phyloP scores from a whole-genome alignment of 139 green algal genomes.

The Haematococcus sp. region DNA sequence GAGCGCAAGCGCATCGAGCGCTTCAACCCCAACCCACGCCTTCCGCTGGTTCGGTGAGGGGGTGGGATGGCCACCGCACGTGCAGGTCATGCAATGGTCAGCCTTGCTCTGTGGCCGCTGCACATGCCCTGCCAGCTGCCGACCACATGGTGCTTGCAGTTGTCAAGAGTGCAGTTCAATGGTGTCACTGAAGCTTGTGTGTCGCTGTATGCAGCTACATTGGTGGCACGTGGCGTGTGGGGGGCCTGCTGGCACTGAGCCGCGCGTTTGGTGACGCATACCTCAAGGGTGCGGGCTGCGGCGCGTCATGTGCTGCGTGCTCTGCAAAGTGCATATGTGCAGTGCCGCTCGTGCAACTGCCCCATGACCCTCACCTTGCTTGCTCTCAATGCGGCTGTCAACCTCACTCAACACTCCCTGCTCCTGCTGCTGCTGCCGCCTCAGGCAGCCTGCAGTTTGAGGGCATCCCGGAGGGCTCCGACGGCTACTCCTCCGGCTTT shows the following conservation, averaged over 20 bases:
- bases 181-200: neutral
- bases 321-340: no score
- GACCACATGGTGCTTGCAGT: neutral
- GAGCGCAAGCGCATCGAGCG: slow-evolving; percentile 89
- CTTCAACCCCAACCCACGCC: slow-evolving; percentile 92
- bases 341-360: no score
- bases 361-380: no score
- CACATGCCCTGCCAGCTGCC: neutral
- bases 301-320: no score
- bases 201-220: slow-evolving; percentile 45
- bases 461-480: slow-evolving; percentile 60
- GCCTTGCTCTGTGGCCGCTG: neutral
- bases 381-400: neutral
- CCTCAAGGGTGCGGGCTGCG: slow-evolving; percentile 23
- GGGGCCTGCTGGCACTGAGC: slow-evolving; percentile 91
- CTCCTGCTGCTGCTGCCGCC: neutral
- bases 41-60: slow-evolving; percentile 64
- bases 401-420: neutral
- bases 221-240: slow-evolving; percentile 89
- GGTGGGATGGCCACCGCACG: neutral
- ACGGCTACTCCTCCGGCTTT: slow-evolving; percentile 78
- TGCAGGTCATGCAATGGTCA: neutral
- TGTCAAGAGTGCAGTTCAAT: neutral
- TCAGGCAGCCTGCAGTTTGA: slow-evolving; percentile 76
- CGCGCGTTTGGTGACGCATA: slow-evolving; percentile 90